Evolutionary conservation across 2,329 filamentous ascomycete species (phyloP).

Genomic region (Plenodomus lindquistii): DNA sequence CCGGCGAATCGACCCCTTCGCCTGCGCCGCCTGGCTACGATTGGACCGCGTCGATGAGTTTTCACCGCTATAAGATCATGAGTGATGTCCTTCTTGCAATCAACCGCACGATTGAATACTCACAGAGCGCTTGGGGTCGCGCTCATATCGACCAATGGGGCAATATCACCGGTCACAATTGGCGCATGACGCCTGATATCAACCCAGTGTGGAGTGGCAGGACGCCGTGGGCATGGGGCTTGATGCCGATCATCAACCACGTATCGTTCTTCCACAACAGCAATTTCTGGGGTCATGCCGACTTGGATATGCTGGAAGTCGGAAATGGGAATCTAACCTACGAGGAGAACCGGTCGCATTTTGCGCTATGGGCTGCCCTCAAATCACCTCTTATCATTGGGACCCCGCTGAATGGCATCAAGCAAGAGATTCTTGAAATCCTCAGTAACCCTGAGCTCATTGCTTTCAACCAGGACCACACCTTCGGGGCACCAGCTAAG

Average conservation of each 20-base stretch:
- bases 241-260: conserved; percentile 26
- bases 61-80: conserved; percentile 53
- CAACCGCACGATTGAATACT: conserved; percentile 40
- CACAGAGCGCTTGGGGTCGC: conserved; percentile 42
- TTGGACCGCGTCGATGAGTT: conserved; percentile 54
- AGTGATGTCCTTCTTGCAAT: conserved; percentile 50
- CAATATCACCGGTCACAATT: conserved; percentile 35
- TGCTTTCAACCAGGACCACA: conserved; percentile 51
- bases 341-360: conserved; percentile 40
- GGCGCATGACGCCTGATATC: conserved; percentile 35
- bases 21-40: conserved; percentile 54
- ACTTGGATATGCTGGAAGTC: conserved; percentile 42
- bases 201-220: conserved; percentile 19
- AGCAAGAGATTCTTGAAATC: conserved; percentile 45
- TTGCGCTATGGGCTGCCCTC: conserved; percentile 48
- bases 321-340: conserved; percentile 40
- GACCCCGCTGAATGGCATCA: conserved; percentile 43
- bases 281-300: conserved; percentile 28
- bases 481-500: conserved; percentile 45
- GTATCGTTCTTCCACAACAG: conserved; percentile 24
- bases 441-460: conserved; percentile 48
- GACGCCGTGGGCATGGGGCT: conserved; percentile 8
- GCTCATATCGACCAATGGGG: conserved; percentile 39
- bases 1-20: conserved; percentile 30
- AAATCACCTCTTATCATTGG: conserved; percentile 52